Evolutionary conservation across 805 yeast species (phyloP).

Genomic region (Saccharomycopsis schoenii): DNA sequence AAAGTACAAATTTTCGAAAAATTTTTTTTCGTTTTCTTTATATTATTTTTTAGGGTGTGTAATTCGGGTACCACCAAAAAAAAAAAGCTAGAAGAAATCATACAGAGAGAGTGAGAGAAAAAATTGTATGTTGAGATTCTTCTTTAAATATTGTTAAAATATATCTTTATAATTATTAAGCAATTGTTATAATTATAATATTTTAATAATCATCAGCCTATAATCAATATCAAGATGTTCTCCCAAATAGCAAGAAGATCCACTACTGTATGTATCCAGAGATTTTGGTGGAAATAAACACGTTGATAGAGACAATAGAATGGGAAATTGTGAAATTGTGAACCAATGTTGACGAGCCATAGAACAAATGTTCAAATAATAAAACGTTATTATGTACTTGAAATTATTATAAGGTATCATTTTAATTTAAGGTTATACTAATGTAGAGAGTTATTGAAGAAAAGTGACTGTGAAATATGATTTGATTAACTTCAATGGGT

Average conservation of each 20-base stretch:
- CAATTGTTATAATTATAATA: neutral
- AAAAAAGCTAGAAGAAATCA: neutral
- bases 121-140: neutral
- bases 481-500: no score
- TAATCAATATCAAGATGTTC: constrained; percentile 8
- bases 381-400: no score
- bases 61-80: neutral
- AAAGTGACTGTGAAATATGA: no score
- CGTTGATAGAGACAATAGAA: neutral
- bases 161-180: neutral
- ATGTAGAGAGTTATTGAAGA: no score
- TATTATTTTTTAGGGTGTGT: neutral
- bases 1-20: neutral
- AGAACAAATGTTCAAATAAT: no score
- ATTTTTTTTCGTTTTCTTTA: neutral
- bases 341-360: neutral
- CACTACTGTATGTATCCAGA: constrained; percentile 8
- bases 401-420: no score
- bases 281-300: neutral
- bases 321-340: neutral
- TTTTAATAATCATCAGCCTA: neutral
- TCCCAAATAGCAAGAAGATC: constrained; percentile 19
- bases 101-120: neutral
- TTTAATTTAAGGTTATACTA: no score
- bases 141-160: neutral